phyloP scores from a whole-genome alignment of 495 filamentous ascomycete genomes.

The Talaromyces ruber region DNA sequence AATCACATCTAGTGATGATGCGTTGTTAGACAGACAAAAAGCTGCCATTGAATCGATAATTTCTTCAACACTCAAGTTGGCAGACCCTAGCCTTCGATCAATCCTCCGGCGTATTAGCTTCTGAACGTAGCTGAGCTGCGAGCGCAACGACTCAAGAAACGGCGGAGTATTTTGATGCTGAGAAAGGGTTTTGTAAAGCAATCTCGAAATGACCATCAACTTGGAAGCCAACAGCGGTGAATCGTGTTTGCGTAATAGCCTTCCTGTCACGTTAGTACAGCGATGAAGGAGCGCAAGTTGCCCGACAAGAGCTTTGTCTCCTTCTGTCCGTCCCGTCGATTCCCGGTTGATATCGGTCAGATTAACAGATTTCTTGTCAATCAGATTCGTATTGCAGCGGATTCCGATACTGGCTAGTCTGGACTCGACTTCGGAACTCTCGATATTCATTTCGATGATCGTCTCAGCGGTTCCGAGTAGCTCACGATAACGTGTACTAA shows the following conservation, averaged over 20 bases:
- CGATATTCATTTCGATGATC: slow-evolving; percentile 78
- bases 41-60: slow-evolving; percentile 69
- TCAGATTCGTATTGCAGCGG: slow-evolving; percentile 63
- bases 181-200: slow-evolving; percentile 59
- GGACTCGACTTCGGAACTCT: slow-evolving; percentile 66
- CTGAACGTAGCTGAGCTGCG: slow-evolving; percentile 51
- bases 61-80: slow-evolving; percentile 35
- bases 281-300: slow-evolving; percentile 56
- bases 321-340: slow-evolving; percentile 27
- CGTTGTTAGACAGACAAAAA: slow-evolving; percentile 74
- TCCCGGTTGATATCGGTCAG: slow-evolving; percentile 48
- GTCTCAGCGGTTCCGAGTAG: slow-evolving; percentile 86
- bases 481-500: slow-evolving; percentile 79
- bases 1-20: slow-evolving; percentile 71
- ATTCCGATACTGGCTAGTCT: slow-evolving; percentile 63
- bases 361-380: slow-evolving; percentile 61
- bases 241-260: slow-evolving; percentile 47
- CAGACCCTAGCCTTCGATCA: slow-evolving; percentile 54
- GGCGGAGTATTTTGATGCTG: slow-evolving; percentile 39
- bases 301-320: slow-evolving; percentile 48
- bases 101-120: slow-evolving; percentile 56
- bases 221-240: slow-evolving; percentile 66
- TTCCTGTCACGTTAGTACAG: slow-evolving; percentile 44
- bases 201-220: slow-evolving; percentile 66
- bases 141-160: slow-evolving; percentile 53